phyloP scores from a whole-genome alignment of 2,329 filamentous ascomycete species.

The Sarocladium kiliense region DNA sequence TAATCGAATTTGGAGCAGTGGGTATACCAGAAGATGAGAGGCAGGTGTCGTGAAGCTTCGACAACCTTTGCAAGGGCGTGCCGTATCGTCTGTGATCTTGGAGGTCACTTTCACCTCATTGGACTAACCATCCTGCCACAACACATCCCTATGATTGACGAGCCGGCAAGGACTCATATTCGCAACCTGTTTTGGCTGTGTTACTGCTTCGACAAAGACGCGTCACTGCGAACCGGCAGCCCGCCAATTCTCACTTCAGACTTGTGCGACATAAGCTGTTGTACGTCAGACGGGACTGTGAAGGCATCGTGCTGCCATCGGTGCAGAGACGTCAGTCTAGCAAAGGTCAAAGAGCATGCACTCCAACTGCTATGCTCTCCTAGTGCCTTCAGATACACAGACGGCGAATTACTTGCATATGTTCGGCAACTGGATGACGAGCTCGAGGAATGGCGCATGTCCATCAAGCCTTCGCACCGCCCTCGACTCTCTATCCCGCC shows the following conservation, averaged over 20 bases:
- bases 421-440: slow-evolving; percentile 25
- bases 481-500: slow-evolving; percentile 9
- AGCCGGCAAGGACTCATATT: slow-evolving; percentile 3
- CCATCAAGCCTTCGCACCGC: slow-evolving; percentile 12
- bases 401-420: slow-evolving; percentile 18
- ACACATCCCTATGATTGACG: slow-evolving; percentile 8
- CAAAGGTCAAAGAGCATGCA: slow-evolving; percentile 17
- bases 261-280: slow-evolving; percentile 8
- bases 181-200: slow-evolving; percentile 11
- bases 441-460: slow-evolving; percentile 26
- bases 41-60: background rate
- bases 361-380: slow-evolving; percentile 17
- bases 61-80: slow-evolving; percentile 11
- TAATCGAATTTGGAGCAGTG: background rate
- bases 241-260: slow-evolving; percentile 11
- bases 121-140: background rate
- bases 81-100: slow-evolving; percentile 13
- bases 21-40: slow-evolving; percentile 6
- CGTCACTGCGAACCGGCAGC: slow-evolving; percentile 9
- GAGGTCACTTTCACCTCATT: slow-evolving; percentile 2
- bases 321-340: slow-evolving; percentile 6
- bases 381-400: slow-evolving; percentile 15
- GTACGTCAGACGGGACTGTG: background rate
- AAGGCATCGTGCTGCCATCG: background rate
- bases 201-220: slow-evolving; percentile 13